A percentile compares a stretch with the other conserved stretches of the same genome.
phyloP scores from a whole-genome alignment of 805 yeast species.

The Lipomyces yamadae region DNA sequence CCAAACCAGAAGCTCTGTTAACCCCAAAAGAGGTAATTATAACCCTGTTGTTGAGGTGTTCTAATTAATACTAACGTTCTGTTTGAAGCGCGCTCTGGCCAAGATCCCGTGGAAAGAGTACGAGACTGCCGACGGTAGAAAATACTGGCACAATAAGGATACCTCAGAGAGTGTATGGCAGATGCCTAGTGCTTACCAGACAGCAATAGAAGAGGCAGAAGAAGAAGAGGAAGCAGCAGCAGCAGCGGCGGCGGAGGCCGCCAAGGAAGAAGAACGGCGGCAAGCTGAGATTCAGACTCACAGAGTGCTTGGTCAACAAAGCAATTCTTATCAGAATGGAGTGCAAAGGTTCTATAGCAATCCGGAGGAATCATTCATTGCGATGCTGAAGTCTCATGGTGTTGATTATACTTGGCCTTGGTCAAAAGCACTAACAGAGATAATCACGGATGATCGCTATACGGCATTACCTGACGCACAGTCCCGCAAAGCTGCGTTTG shows the following conservation, averaged over 20 bases:
- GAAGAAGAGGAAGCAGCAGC: conserved; percentile 27
- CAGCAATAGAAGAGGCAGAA: conserved; percentile 37
- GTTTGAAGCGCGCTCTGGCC: conserved; percentile 50
- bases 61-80: neutral
- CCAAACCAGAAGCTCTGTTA: conserved; percentile 64
- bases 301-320: conserved; percentile 3
- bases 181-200: conserved; percentile 59
- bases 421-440: conserved; percentile 61
- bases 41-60: neutral
- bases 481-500: conserved; percentile 64
- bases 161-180: conserved; percentile 82
- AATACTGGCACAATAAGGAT: conserved; percentile 69
- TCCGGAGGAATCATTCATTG: conserved; percentile 49
- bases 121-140: conserved; percentile 59
- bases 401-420: conserved; percentile 82
- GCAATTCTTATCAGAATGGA: neutral
- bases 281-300: conserved; percentile 10
- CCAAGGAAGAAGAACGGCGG: neutral
- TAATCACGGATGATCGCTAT: conserved; percentile 65
- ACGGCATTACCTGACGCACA: conserved; percentile 70
- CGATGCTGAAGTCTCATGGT: conserved; percentile 57
- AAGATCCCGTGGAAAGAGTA: conserved; percentile 61
- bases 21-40: conserved; percentile 46
- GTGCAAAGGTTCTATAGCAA: conserved; percentile 2
- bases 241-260: neutral